Percentiles rank a stretch among this genome's conserved stretches.
Conservation (phyloP, 2,329 filamentous ascomycete species). For the Colletotrichum coccodes region DNA sequence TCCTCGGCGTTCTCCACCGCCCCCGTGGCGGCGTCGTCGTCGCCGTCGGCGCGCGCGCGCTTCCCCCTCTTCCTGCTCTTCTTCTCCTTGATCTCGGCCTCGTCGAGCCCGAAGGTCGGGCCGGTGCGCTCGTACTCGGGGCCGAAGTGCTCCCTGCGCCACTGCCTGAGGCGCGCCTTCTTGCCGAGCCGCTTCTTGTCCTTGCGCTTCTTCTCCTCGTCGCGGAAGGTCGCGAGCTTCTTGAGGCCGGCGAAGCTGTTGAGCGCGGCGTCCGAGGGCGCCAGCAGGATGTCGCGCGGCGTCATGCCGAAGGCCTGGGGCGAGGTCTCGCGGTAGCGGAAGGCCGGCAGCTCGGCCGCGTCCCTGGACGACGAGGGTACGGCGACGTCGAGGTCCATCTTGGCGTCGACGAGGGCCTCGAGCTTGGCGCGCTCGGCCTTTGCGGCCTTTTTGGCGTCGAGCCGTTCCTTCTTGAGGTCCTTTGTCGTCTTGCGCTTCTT, state of each 20-base stretch:
- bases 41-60: constrained; percentile 29
- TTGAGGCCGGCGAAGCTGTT: constrained; percentile 95
- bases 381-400: constrained; percentile 78
- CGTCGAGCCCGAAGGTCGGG: constrained; percentile 67
- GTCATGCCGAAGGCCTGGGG: constrained; percentile 91
- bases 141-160: constrained; percentile 76
- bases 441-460: constrained; percentile 74
- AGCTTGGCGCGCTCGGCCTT: constrained; percentile 85
- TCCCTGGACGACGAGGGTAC: constrained; percentile 59
- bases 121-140: constrained; percentile 65
- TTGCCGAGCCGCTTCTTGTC: constrained; percentile 92
- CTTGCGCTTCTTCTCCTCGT: constrained; percentile 86
- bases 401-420: constrained; percentile 85
- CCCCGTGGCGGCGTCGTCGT: neutral
- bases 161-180: constrained; percentile 89
- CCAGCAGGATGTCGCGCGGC: constrained; percentile 86
- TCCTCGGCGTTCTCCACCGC: constrained; percentile 40
- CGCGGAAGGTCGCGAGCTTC: constrained; percentile 91
- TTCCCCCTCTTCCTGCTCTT: constrained; percentile 37
- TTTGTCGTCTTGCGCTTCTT: constrained; percentile 71
- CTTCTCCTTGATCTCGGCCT: constrained; percentile 33
- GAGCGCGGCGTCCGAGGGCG: constrained; percentile 84
- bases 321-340: constrained; percentile 95
- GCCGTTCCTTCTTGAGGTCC: constrained; percentile 68
- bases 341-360: constrained; percentile 50